Conservation (phyloP, 371 early-diverging fungal species). For the Lichtheimia ornata region DNA sequence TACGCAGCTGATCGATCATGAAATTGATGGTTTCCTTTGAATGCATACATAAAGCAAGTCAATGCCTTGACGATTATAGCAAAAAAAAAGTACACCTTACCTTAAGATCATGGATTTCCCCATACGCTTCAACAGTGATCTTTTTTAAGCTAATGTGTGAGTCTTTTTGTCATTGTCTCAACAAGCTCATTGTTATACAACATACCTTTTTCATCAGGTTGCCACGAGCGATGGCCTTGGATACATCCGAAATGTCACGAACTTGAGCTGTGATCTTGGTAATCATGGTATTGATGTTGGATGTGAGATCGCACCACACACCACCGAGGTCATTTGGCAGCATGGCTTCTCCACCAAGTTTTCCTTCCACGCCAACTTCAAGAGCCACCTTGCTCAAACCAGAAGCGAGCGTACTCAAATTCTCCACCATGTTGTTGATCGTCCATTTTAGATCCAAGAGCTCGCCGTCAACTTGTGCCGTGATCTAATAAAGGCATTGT, state of each 20-base stretch:
- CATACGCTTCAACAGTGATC: conserved; percentile 40
- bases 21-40: conserved; percentile 24
- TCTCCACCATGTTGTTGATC: conserved; percentile 50
- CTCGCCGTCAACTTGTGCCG: conserved; percentile 59
- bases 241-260: conserved; percentile 32
- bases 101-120: conserved; percentile 51
- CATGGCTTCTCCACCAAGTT: conserved; percentile 58
- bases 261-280: conserved; percentile 30
- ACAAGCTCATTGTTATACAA: no score
- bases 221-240: conserved; percentile 32
- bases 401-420: conserved; percentile 51
- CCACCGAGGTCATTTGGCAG: conserved; percentile 51
- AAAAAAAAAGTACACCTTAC: no score
- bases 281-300: conserved; percentile 43
- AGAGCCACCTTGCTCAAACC: conserved; percentile 58
- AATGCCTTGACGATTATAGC: no score
- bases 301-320: conserved; percentile 53
- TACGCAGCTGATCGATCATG: conserved; percentile 35
- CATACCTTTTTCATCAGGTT: conserved; percentile 31
- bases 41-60: no score
- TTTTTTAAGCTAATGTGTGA: background rate
- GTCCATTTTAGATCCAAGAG: conserved; percentile 65
- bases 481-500: background rate
- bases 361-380: conserved; percentile 49
- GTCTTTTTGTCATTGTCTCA: no score